A percentile compares a stretch with the other conserved stretches of the same genome.
Evolutionary conservation across 2,329 filamentous ascomycete genomes (phyloP).

Genomic region (Hymenoscyphus salicellus): DNA sequence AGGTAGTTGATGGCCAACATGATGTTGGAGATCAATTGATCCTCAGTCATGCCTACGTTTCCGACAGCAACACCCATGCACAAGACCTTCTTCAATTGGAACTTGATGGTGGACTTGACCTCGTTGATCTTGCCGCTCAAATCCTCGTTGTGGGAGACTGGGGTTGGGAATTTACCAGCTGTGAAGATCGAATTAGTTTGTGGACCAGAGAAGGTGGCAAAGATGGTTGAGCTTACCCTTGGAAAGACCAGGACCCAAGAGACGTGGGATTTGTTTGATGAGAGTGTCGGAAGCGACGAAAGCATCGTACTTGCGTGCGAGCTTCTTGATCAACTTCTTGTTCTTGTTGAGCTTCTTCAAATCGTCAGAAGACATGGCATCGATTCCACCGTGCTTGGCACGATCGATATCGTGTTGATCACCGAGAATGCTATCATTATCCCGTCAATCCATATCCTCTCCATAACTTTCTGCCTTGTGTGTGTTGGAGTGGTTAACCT

Average conservation of each 20-base stretch:
- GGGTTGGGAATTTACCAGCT: constrained; percentile 99
- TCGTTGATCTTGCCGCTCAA: constrained; percentile 94
- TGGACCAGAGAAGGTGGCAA: neutral
- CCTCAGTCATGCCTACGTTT: constrained; percentile 95
- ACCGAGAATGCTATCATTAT: constrained; percentile 65
- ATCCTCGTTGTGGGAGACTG: constrained; percentile 95
- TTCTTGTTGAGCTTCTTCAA: constrained; percentile 99
- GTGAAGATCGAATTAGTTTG: constrained; percentile 37
- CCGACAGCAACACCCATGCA: constrained; percentile 99
- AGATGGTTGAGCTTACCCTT: constrained; percentile 62
- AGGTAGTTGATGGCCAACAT: constrained; percentile 99
- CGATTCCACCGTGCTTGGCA: constrained; percentile 97
- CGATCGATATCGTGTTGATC: constrained; percentile 99
- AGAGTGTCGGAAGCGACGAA: constrained; percentile 95
- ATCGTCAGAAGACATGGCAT: constrained; percentile 97
- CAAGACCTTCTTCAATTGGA: constrained; percentile 99
- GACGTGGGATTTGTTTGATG: constrained; percentile 99
- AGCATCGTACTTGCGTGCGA: constrained; percentile 99
- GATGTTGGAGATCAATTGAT: constrained; percentile 96
- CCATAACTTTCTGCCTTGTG: constrained; percentile 8
- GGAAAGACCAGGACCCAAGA: constrained; percentile 96
- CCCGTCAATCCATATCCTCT: constrained; percentile 31
- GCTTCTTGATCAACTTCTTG: constrained; percentile 99
- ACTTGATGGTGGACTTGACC: constrained; percentile 99
- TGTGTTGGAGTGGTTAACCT: constrained; percentile 34